phyloP scores from a whole-genome alignment of 2,329 filamentous ascomycete species.

The Arthrobotrys sphaeroides region DNA sequence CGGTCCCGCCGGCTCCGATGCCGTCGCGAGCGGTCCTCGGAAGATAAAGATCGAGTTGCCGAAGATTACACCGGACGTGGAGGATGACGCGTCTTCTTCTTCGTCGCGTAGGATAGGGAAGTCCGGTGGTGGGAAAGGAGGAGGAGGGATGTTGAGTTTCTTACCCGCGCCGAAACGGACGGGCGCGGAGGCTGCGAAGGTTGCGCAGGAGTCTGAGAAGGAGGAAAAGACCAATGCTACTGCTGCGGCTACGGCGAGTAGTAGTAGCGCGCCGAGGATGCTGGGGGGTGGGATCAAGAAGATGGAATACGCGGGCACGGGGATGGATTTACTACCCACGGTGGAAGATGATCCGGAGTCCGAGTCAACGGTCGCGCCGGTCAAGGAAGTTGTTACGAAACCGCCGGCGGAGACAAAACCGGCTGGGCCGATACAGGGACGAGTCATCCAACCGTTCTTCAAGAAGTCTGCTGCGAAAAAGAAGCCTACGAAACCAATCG shows the following conservation, averaged over 20 bases:
- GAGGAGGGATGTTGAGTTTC: conserved; percentile 55
- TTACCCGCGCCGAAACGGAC: conserved; percentile 57
- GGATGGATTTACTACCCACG: conserved; percentile 37
- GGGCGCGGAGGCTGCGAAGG: conserved; percentile 46
- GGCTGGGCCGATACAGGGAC: conserved; percentile 32
- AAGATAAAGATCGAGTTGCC: conserved; percentile 58
- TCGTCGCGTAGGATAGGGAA: conserved; percentile 26
- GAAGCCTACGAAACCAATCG: conserved; percentile 15
- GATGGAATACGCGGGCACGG: conserved; percentile 49
- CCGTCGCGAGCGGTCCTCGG: conserved; percentile 44
- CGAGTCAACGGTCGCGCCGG: neutral
- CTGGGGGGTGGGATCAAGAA: conserved; percentile 44
- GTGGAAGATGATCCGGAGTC: conserved; percentile 28
- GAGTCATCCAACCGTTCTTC: conserved; percentile 49
- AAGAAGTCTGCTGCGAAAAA: conserved; percentile 19
- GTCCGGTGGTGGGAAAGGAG: conserved; percentile 5
- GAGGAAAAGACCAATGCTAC: conserved; percentile 15
- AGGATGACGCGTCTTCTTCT: conserved; percentile 45
- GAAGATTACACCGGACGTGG: conserved; percentile 53
- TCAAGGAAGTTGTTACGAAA: neutral
- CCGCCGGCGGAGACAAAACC: conserved; percentile 26
- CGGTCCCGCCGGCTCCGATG: conserved; percentile 19
- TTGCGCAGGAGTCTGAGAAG: conserved; percentile 43
- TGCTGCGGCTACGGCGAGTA: neutral
- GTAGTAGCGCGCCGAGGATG: conserved; percentile 12